These are phyloP conservation scores for Leccinum colubrinum DNA, from an alignment of 1,284 basidiomycete species.

Conservation along the genomic window DNA sequence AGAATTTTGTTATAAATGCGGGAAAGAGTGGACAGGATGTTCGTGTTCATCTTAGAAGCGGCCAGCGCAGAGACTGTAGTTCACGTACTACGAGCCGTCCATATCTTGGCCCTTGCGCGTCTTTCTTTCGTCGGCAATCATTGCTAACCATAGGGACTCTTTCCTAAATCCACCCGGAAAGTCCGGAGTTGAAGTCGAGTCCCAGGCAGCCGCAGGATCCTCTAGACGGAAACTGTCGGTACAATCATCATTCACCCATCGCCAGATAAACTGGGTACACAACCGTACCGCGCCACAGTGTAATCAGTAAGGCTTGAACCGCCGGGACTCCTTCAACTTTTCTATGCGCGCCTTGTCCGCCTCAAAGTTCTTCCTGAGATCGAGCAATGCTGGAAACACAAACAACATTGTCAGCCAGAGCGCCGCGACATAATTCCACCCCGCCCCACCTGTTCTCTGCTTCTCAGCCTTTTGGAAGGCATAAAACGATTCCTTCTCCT, in stretches of 20 bases:
- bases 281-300: background rate
- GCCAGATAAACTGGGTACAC: background rate
- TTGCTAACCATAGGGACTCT: too few relatives aligned
- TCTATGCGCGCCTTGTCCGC: constrained; percentile 86
- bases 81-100: background rate
- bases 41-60: background rate
- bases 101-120: background rate
- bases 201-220: background rate
- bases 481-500: constrained; percentile 80
- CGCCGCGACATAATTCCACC: background rate
- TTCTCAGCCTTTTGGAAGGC: constrained; percentile 87
- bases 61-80: background rate
- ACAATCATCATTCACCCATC: background rate
- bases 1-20: constrained; percentile 43
- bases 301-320: constrained; percentile 81
- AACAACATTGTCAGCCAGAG: constrained; percentile 4
- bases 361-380: constrained; percentile 81
- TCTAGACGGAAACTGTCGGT: background rate
- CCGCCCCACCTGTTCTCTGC: constrained; percentile 71
- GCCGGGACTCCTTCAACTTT: constrained; percentile 72
- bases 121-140: too few relatives aligned
- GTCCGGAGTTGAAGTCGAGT: background rate
- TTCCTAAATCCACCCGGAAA: background rate
- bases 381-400: constrained; percentile 44
- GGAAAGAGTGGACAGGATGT: constrained; percentile 35